Conservation (phyloP, 1,284 basidiomycete genomes). For the Trichosporon sp. region DNA sequence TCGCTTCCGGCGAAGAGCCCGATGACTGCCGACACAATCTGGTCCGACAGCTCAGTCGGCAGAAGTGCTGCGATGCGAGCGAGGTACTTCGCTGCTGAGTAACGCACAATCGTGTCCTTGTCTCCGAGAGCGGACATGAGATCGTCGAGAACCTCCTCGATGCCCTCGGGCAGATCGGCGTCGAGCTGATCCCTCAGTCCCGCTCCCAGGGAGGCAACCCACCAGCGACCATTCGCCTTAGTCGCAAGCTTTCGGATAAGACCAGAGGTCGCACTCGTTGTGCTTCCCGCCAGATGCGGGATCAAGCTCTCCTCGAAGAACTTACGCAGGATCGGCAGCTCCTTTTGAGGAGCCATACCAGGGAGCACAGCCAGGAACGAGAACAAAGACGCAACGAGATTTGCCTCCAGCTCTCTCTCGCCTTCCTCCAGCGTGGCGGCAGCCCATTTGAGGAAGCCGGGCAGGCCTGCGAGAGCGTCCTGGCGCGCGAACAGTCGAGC, state of each 20-base stretch:
- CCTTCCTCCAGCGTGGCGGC: conserved; percentile 42
- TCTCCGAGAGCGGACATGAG: conserved; percentile 78
- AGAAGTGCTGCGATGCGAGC: conserved; percentile 82
- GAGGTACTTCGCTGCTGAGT: conserved; percentile 90
- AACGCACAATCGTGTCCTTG: conserved; percentile 93
- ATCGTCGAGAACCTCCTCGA: conserved; percentile 74
- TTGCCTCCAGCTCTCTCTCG: conserved; percentile 46
- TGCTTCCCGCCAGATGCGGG: conserved; percentile 47
- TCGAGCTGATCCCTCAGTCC: conserved; percentile 55
- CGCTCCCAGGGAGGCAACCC: conserved; percentile 45
- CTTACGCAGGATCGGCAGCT: conserved; percentile 43
- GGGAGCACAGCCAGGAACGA: conserved; percentile 50
- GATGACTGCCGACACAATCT: conserved; percentile 79
- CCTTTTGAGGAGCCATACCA: conserved; percentile 37
- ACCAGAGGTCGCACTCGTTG: conserved; percentile 47
- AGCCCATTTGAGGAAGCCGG: conserved; percentile 48
- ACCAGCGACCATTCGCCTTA: conserved; percentile 54
- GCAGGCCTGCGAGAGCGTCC: conserved; percentile 45
- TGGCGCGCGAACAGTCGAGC: conserved; percentile 52
- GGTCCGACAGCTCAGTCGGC: conserved; percentile 71
- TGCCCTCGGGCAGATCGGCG: conserved; percentile 74
- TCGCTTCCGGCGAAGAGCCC: conserved; percentile 63
- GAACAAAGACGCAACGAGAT: conserved; percentile 44
- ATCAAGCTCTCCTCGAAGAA: conserved; percentile 44
- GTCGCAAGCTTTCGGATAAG: conserved; percentile 53